Percentiles rank a stretch among this genome's conserved stretches.
Evolutionary conservation across 1,284 basidiomycete species (phyloP).

Genomic region (Fomitopsis palustris): DNA sequence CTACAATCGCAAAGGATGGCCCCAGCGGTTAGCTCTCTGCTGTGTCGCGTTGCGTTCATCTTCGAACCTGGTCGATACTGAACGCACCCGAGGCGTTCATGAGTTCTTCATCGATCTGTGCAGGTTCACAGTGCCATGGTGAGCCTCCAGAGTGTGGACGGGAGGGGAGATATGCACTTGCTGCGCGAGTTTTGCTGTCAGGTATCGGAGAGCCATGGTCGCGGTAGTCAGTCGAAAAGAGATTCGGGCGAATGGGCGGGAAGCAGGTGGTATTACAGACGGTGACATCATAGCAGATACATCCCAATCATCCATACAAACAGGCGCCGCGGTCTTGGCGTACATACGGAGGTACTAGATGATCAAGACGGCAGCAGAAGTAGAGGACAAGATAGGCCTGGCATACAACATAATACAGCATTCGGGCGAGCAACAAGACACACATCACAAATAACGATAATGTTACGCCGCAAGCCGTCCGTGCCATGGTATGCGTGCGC

Average conservation of each 20-base stretch:
- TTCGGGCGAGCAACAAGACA: neutral
- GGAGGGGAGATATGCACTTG: constrained; percentile 47
- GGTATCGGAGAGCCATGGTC: constrained; percentile 69
- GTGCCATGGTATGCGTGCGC: neutral
- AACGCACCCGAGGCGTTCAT: constrained; percentile 85
- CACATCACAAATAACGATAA: constrained; percentile 6
- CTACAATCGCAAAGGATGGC: constrained; percentile 35
- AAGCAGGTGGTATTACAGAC: neutral
- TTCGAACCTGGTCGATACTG: constrained; percentile 80
- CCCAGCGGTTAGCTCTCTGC: neutral
- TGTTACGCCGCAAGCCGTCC: neutral
- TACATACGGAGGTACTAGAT: neutral
- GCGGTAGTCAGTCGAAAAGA: neutral
- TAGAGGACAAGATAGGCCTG: neutral
- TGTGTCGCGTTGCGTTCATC: neutral
- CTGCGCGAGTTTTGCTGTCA: constrained; percentile 78
- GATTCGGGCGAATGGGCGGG: neutral
- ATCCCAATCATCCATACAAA: neutral
- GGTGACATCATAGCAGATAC: constrained; percentile 10
- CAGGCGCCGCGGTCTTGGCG: neutral
- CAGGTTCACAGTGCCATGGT: constrained; percentile 6
- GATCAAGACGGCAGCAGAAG: neutral
- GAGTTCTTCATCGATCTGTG: constrained; percentile 87
- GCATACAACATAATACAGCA: neutral
- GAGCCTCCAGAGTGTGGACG: neutral